phyloP scores from a whole-genome alignment of 2,329 filamentous ascomycete species.

The Trichoderma sp. region DNA sequence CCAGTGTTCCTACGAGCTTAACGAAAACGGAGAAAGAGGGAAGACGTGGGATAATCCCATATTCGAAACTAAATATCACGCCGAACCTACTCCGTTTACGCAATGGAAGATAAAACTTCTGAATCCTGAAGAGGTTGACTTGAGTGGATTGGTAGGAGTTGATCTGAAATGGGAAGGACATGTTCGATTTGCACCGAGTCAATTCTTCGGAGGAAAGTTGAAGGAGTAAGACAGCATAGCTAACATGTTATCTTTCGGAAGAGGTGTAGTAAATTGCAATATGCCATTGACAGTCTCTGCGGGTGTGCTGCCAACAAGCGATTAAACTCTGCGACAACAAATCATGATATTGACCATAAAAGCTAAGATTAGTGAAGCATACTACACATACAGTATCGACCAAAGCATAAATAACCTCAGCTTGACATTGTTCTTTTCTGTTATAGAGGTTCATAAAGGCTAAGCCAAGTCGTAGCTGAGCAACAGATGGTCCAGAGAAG shows the following conservation, averaged over 20 bases:
- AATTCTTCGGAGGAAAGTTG: fast-evolving
- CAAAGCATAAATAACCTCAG: neutral
- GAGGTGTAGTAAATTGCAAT: neutral
- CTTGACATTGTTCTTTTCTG: neutral
- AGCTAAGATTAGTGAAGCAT: neutral
- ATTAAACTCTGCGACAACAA: neutral
- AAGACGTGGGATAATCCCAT: neutral
- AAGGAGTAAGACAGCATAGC: neutral
- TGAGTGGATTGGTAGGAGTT: neutral
- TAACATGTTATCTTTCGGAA: neutral
- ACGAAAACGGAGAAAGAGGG: neutral
- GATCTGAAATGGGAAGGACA: neutral
- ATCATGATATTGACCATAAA: neutral
- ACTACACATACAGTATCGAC: neutral
- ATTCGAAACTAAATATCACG: neutral
- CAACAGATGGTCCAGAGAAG: neutral
- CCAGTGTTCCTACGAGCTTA: neutral
- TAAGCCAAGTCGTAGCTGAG: fast-evolving
- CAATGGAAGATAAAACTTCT: neutral
- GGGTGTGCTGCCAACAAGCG: neutral
- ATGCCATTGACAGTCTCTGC: neutral
- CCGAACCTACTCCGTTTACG: neutral
- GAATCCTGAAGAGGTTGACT: neutral
- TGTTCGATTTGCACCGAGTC: neutral
- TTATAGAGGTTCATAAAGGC: neutral